phyloP scores from a whole-genome alignment of 2,329 filamentous ascomycete genomes.

The Fusarium vanettenii region DNA sequence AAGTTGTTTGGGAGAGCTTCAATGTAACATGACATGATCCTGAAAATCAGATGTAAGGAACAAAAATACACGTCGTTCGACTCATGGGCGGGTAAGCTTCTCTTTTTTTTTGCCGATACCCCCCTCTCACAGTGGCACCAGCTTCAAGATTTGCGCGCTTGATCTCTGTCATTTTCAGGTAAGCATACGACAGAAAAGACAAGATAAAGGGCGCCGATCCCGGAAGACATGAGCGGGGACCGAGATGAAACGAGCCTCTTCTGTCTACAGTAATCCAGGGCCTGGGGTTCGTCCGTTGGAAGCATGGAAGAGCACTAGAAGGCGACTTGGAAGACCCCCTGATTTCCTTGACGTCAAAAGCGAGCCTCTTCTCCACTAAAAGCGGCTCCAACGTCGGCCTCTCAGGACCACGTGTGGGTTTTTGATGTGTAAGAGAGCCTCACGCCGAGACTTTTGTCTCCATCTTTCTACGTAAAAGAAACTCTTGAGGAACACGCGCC shows the following conservation, averaged over 20 bases:
- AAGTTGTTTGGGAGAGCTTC: not conserved
- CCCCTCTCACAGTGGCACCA: not conserved
- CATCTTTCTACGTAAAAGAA: slow-evolving; percentile 42
- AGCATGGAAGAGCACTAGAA: slow-evolving; percentile 19
- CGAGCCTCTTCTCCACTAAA: slow-evolving; percentile 19
- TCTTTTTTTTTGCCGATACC: not conserved
- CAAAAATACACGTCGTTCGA: not conserved
- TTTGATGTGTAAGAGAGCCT: slow-evolving; percentile 9
- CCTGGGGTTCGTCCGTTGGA: slow-evolving; percentile 1
- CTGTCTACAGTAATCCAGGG: too few species aligned
- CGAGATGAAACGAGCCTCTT: not conserved
- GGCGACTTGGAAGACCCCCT: slow-evolving; percentile 3
- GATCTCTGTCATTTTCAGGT: not conserved
- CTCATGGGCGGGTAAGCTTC: not conserved
- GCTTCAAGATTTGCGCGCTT: not conserved
- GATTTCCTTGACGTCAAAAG: slow-evolving; percentile 27
- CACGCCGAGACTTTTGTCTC: slow-evolving; percentile 32
- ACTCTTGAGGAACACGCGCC: slow-evolving; percentile 3
- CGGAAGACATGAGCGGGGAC: not conserved
- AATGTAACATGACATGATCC: not conserved
- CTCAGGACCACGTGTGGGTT: slow-evolving; percentile 23
- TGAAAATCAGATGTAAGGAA: not conserved
- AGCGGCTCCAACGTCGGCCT: slow-evolving; percentile 4
- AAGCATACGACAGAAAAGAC: not conserved
- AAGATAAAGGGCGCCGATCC: slow-evolving; percentile 5